Evolutionary conservation across 768 basidiomycete genomes (phyloP).

Genomic region (Tulasnella sp.): DNA sequence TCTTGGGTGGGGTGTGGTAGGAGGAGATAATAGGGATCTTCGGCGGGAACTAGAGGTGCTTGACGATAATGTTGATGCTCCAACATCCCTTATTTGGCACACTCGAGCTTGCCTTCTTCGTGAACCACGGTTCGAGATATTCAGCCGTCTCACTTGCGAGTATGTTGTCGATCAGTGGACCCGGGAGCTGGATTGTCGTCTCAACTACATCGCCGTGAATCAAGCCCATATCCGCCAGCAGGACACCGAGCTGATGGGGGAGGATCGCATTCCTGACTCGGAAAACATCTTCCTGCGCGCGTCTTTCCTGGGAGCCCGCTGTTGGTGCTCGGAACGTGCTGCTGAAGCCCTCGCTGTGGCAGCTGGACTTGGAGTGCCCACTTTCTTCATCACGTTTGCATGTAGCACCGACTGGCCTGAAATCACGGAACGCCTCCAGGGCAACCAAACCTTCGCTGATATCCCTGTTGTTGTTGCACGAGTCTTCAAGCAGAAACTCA

Average conservation of each 20-base stretch:
- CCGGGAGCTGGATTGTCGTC: conserved; percentile 28
- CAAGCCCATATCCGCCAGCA: conserved; percentile 26
- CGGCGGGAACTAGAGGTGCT: no score
- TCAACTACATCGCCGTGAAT: conserved; percentile 32
- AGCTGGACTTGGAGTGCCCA: conserved; percentile 32
- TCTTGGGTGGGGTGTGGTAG: conserved; percentile 31
- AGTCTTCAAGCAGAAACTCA: conserved; percentile 34
- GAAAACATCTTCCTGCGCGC: conserved; percentile 35
- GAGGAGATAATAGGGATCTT: no score
- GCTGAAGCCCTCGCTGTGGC: conserved; percentile 42
- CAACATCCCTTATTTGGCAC: conserved; percentile 32
- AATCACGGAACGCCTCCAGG: conserved; percentile 34
- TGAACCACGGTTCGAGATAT: conserved; percentile 31
- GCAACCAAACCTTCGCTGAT: conserved; percentile 34
- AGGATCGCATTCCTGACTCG: not conserved
- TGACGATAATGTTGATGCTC: not conserved
- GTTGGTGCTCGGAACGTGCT: conserved; percentile 34
- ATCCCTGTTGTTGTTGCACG: conserved; percentile 33
- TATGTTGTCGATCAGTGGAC: conserved; percentile 38
- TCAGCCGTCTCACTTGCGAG: conserved; percentile 32
- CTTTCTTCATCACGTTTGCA: conserved; percentile 48
- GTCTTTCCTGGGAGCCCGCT: conserved; percentile 32
- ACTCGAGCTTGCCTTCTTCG: conserved; percentile 32
- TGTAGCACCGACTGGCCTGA: conserved; percentile 47
- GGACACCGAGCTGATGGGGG: conserved; percentile 31